Conservation (phyloP, 2,329 filamentous ascomycete species). For the Alternaria conjuncta region DNA sequence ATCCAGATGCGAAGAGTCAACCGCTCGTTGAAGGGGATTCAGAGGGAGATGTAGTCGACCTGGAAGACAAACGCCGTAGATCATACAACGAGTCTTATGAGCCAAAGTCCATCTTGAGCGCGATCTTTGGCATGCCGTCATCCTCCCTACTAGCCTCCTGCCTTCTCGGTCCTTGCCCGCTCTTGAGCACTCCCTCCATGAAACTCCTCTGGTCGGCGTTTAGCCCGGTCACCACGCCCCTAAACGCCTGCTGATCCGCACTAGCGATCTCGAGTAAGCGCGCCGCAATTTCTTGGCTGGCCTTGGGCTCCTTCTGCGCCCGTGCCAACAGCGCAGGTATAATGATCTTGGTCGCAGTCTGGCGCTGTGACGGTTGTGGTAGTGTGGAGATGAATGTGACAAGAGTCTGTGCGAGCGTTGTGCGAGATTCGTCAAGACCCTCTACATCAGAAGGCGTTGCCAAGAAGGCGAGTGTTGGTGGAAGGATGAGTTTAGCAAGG, state of each 20-base stretch:
- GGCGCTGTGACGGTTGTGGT: slow-evolving; percentile 28
- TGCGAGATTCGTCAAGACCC: slow-evolving; percentile 78
- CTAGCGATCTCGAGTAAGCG: slow-evolving; percentile 82
- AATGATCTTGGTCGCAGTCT: slow-evolving; percentile 74
- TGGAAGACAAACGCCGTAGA: neutral
- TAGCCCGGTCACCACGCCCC: slow-evolving; percentile 74
- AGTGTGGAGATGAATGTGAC: slow-evolving; percentile 69
- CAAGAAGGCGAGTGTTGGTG: slow-evolving; percentile 77
- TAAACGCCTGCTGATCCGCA: slow-evolving; percentile 75
- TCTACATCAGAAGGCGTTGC: slow-evolving; percentile 68
- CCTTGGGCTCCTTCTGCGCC: slow-evolving; percentile 67
- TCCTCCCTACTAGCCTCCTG: slow-evolving; percentile 62
- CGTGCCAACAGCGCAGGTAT: slow-evolving; percentile 78
- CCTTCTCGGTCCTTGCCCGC: slow-evolving; percentile 53
- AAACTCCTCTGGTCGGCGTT: slow-evolving; percentile 72
- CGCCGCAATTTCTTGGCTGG: slow-evolving; percentile 71
- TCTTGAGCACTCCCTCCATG: slow-evolving; percentile 81
- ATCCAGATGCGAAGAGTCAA: neutral
- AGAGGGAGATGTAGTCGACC: neutral
- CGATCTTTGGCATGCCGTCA: slow-evolving; percentile 76
- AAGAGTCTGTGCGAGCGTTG: slow-evolving; percentile 75
- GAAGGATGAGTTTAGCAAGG: slow-evolving; percentile 76
- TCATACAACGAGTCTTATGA: neutral
- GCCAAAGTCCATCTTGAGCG: slow-evolving; percentile 89
- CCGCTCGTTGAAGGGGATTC: neutral